Conservation (phyloP, 1,284 basidiomycete genomes). For the Irpex sp. region DNA sequence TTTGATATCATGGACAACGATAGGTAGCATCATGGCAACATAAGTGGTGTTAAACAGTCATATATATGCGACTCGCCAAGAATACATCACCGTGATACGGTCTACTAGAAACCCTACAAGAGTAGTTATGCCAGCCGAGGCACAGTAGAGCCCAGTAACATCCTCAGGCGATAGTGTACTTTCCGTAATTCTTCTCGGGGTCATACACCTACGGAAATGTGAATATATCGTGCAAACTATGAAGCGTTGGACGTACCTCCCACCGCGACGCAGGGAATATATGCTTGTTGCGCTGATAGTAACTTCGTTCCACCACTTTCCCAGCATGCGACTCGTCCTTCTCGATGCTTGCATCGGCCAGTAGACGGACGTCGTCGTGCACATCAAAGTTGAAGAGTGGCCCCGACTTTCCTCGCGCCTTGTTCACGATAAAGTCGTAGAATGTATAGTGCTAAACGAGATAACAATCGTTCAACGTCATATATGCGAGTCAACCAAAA, state of each 20-base stretch:
- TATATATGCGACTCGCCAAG: too few relatives aligned
- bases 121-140: too few relatives aligned
- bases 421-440: constrained; percentile 98
- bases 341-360: constrained; percentile 94
- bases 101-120: too few relatives aligned
- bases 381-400: constrained; percentile 99
- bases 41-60: too few relatives aligned
- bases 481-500: background rate
- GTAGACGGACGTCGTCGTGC: constrained; percentile 93
- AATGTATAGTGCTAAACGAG: constrained; percentile 86
- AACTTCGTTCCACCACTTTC: constrained; percentile 95
- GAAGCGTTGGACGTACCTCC: constrained; percentile 61
- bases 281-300: constrained; percentile 96
- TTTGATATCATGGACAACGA: too few relatives aligned
- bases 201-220: constrained; percentile 68
- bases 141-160: too few relatives aligned
- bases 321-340: constrained; percentile 99
- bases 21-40: too few relatives aligned
- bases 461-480: constrained; percentile 3
- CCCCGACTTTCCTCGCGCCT: constrained; percentile 96
- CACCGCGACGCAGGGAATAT: constrained; percentile 95
- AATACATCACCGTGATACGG: too few relatives aligned
- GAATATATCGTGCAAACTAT: background rate
- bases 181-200: constrained; percentile 87
- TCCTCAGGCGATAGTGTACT: constrained; percentile 71